phyloP scores from a whole-genome alignment of 2,329 filamentous ascomycete species.

The Fusarium kyushuense region DNA sequence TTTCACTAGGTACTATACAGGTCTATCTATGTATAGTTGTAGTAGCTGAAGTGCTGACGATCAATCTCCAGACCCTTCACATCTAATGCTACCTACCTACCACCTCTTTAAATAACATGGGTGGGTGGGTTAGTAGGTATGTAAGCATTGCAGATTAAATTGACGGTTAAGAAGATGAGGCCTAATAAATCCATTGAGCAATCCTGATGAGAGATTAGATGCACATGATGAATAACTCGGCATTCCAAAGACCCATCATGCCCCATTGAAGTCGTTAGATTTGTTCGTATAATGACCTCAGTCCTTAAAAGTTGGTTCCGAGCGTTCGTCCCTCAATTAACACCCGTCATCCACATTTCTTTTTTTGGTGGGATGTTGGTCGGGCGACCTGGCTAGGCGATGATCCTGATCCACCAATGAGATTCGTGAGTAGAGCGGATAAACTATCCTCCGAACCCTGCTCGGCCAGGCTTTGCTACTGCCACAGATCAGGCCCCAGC shows the following conservation, averaged over 20 bases:
- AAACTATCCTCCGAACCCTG: constrained; percentile 10
- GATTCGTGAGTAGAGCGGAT: fast-evolving
- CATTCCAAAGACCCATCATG: neutral
- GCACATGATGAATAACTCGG: neutral
- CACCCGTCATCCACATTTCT: constrained; percentile 17
- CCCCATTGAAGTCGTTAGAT: neutral
- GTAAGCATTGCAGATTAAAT: neutral
- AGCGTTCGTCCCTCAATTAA: constrained; percentile 30
- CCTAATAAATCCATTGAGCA: neutral
- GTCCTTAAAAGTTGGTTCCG: constrained; percentile 13
- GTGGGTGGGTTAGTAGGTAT: neutral
- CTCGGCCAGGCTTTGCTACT: constrained; percentile 5
- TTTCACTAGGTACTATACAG: neutral
- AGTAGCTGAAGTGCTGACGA: neutral
- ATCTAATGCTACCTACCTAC: neutral
- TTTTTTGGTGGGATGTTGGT: constrained; percentile 27
- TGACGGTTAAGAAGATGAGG: neutral
- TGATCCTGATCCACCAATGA: constrained; percentile 17
- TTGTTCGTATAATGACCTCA: constrained; percentile 7
- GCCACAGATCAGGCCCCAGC: constrained; percentile 51
- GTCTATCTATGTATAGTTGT: neutral
- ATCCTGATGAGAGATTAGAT: neutral
- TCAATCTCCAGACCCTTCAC: constrained; percentile 3
- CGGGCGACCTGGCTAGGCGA: constrained; percentile 16
- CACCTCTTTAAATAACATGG: constrained; percentile 2